These are phyloP conservation scores for Cucumis cinereus DNA, from an alignment of 306 rosid genomes.

Conservation along the genomic window DNA sequence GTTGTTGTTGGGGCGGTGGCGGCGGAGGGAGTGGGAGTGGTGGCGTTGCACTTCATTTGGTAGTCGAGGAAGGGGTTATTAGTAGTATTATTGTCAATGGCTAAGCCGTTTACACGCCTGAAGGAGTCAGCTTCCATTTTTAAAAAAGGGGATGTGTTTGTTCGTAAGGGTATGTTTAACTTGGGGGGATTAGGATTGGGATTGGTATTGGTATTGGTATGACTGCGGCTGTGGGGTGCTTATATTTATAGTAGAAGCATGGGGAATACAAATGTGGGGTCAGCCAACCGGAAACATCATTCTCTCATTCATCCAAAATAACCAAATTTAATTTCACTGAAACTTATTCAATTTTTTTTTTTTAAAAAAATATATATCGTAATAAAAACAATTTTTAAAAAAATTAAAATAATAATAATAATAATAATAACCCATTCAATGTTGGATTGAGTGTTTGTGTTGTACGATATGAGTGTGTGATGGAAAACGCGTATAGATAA, in stretches of 20 bases:
- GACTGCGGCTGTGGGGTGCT: neutral
- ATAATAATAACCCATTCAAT: too few species aligned
- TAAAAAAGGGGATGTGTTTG: neutral
- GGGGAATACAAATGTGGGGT: neutral
- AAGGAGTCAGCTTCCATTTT: neutral
- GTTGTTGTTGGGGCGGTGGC: neutral
- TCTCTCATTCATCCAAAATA: neutral
- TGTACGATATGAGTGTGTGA: too few species aligned
- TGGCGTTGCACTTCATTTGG: neutral
- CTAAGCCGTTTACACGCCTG: neutral
- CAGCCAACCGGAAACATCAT: neutral
- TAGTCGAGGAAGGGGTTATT: neutral
- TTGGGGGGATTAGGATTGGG: neutral
- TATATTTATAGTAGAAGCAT: neutral
- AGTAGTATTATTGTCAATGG: neutral
- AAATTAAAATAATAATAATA: too few species aligned
- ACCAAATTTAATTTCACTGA: too few species aligned
- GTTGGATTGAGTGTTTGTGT: too few species aligned
- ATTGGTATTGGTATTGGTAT: neutral
- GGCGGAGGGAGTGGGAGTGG: neutral
- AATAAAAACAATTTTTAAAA: too few species aligned
- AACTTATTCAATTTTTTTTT: too few species aligned
- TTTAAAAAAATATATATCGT: too few species aligned
- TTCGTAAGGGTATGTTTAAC: too few species aligned
- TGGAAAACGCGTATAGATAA: too few species aligned